These are phyloP conservation scores for Morella rubra DNA, from an alignment of 306 rosid species.

Conservation along the genomic window DNA sequence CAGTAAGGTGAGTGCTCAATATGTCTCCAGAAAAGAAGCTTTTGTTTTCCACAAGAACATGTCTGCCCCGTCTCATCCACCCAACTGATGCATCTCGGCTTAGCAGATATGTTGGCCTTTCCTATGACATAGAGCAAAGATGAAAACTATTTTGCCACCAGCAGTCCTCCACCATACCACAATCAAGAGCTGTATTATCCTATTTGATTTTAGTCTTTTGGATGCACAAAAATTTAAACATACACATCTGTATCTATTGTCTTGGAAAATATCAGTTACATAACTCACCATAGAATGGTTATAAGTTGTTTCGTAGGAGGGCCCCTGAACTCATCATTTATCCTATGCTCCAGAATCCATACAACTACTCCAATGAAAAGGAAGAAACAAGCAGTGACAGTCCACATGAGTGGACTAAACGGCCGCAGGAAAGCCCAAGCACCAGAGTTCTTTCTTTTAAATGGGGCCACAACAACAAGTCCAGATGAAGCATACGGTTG, in stretches of 20 bases:
- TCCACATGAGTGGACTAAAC: conserved; percentile 79
- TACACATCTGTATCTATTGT: background rate
- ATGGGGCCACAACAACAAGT: conserved; percentile 85
- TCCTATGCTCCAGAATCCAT: conserved; percentile 91
- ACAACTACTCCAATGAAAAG: conserved; percentile 76
- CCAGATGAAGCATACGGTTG: conserved; percentile 93
- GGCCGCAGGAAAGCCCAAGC: conserved; percentile 95
- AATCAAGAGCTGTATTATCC: background rate
- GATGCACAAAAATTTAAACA: background rate
- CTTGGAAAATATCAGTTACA: conserved; percentile 13
- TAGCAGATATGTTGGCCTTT: background rate
- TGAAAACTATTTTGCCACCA: background rate
- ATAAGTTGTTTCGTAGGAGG: conserved; percentile 73
- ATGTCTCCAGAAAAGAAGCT: background rate
- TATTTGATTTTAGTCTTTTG: background rate
- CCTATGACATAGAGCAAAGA: background rate
- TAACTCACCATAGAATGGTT: conserved; percentile 89
- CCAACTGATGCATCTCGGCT: background rate
- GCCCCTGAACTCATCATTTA: conserved; percentile 92
- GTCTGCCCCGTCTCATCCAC: background rate
- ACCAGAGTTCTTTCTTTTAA: conserved; percentile 66
- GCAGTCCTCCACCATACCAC: background rate
- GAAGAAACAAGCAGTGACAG: conserved; percentile 67
- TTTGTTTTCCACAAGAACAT: background rate
- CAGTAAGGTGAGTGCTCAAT: background rate